These are phyloP conservation scores for Monosporozyma siamensis DNA, from an alignment of 805 yeast species.

Conservation along the genomic window DNA sequence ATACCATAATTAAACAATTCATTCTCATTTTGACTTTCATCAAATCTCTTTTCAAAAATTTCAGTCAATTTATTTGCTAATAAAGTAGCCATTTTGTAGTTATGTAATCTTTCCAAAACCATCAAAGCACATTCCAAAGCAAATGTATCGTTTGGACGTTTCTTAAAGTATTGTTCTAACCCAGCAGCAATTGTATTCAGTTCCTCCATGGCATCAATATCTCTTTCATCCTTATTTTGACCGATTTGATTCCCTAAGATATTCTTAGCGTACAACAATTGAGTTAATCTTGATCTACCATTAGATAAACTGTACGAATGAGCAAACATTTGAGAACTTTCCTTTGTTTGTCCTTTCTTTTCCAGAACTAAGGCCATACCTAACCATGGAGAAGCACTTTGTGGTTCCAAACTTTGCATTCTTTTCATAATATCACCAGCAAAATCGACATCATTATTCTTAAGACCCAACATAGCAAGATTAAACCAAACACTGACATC, in stretches of 20 bases:
- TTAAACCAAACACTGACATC: constrained; percentile 72
- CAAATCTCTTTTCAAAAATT: constrained; percentile 48
- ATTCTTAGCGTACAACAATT: constrained; percentile 59
- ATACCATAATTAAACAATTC: constrained; percentile 43
- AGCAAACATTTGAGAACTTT: constrained; percentile 53
- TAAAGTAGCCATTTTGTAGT: constrained; percentile 44
- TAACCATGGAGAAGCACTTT: constrained; percentile 66
- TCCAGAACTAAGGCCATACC: constrained; percentile 67
- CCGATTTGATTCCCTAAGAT: constrained; percentile 41
- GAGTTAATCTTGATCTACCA: constrained; percentile 61
- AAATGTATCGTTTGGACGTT: constrained; percentile 45
- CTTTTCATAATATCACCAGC: constrained; percentile 65
- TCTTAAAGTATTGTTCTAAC: constrained; percentile 54
- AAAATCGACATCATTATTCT: constrained; percentile 56
- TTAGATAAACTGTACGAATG: constrained; percentile 75
- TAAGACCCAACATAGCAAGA: constrained; percentile 66
- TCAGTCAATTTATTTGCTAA: constrained; percentile 39
- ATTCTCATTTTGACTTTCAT: constrained; percentile 40
- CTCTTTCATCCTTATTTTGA: constrained; percentile 39
- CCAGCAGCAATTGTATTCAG: constrained; percentile 58
- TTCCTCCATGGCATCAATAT: constrained; percentile 54
- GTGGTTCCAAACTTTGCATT: constrained; percentile 78
- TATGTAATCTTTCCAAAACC: constrained; percentile 61
- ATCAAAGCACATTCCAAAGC: constrained; percentile 50
- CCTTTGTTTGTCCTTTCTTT: constrained; percentile 38